Conservation (phyloP, 805 yeast genomes). For the Saturnispora ahearnii region DNA sequence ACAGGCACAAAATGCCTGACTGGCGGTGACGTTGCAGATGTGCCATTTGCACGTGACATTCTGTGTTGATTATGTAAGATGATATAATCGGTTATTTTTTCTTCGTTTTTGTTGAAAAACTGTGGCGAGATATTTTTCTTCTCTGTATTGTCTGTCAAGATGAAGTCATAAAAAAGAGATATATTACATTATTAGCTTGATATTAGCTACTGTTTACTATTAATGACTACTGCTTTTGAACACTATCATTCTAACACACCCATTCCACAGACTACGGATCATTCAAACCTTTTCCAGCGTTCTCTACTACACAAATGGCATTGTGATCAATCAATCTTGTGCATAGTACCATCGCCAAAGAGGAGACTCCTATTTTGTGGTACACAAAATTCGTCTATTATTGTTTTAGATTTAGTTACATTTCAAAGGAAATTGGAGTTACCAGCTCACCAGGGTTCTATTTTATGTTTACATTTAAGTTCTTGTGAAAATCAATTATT, state of each 20-base stretch:
- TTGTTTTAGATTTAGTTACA: slow-evolving; percentile 58
- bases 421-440: slow-evolving; percentile 48
- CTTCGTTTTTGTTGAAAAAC: neutral
- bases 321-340: slow-evolving; percentile 60
- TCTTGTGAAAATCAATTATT: slow-evolving; percentile 52
- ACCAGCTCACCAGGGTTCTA: slow-evolving; percentile 64
- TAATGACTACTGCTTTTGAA: slow-evolving; percentile 6
- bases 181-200: neutral
- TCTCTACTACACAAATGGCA: slow-evolving; percentile 62
- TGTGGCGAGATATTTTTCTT: neutral
- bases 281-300: slow-evolving; percentile 7
- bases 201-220: neutral
- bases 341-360: slow-evolving; percentile 54
- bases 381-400: slow-evolving; percentile 74
- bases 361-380: slow-evolving; percentile 70
- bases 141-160: neutral
- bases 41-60: neutral
- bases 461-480: slow-evolving; percentile 56
- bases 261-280: slow-evolving; percentile 10
- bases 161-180: too few species aligned
- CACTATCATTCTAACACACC: slow-evolving; percentile 11
- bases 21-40: neutral
- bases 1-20: neutral
- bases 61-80: neutral
- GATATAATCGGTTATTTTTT: too few species aligned